A percentile compares a stretch with the other conserved stretches of the same genome.
Evolutionary conservation across 2,329 filamentous ascomycete species (phyloP).

Genomic region (Fusarium bulbicola): DNA sequence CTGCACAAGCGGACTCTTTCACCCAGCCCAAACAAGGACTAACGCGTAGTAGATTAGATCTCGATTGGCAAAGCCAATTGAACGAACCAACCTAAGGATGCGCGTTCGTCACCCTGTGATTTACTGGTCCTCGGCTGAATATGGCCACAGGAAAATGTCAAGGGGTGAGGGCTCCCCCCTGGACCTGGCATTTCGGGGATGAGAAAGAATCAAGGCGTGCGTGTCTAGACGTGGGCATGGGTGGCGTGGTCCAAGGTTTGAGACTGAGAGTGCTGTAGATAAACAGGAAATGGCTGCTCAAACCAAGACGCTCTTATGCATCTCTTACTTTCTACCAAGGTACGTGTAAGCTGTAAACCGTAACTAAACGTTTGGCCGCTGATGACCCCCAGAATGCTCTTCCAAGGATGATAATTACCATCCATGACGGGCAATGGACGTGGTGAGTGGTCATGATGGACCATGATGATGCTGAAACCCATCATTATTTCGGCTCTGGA

Average conservation of each 20-base stretch:
- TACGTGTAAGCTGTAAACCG: not conserved
- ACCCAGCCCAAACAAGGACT: constrained; percentile 27
- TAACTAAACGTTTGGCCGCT: not conserved
- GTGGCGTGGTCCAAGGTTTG: constrained; percentile 31
- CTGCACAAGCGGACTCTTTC: constrained; percentile 2
- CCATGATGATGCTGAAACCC: constrained; percentile 34
- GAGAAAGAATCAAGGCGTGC: constrained; percentile 17
- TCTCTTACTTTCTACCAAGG: not conserved
- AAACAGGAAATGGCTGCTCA: not conserved
- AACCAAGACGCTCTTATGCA: constrained; percentile 14
- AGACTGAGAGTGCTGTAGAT: not conserved
- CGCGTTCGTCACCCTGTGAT: constrained; percentile 23
- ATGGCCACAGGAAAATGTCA: not conserved
- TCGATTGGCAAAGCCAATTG: constrained; percentile 40
- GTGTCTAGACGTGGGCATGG: not conserved
- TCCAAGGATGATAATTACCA: not conserved
- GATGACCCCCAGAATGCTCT: not conserved
- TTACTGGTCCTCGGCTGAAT: constrained; percentile 13
- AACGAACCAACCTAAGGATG: constrained; percentile 33
- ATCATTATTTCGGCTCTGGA: constrained; percentile 24
- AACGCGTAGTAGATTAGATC: constrained; percentile 32
- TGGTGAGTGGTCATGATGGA: constrained; percentile 18
- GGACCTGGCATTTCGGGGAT: not conserved
- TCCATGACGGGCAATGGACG: not conserved
- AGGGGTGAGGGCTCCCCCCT: not conserved